Conservation (phyloP, 176 grass and related monocot genomes). For the Cenchrus purpureus region DNA sequence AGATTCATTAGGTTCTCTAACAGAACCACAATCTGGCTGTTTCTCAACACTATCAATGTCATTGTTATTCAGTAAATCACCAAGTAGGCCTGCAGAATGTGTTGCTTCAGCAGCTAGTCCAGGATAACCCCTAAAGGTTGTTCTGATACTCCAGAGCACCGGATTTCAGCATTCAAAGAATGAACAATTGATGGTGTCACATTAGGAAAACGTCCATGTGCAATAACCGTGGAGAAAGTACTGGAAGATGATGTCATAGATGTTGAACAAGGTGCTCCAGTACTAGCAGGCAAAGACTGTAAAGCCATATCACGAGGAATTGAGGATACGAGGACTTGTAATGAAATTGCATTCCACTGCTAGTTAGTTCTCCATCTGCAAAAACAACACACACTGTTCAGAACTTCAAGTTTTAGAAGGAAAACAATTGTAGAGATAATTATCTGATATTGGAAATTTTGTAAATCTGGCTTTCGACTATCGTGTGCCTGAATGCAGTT, state of each 20-base stretch:
- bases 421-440: background rate
- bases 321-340: background rate
- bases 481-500: background rate
- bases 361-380: conserved; percentile 1
- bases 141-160: conserved; percentile 7
- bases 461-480: background rate
- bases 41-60: background rate
- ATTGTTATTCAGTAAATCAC: background rate
- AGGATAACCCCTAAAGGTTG: background rate
- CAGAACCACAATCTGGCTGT: background rate
- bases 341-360: background rate
- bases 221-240: background rate
- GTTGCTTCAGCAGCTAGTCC: background rate
- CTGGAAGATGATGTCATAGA: background rate
- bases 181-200: background rate
- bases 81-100: background rate
- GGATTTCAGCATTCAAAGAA: conserved; percentile 19
- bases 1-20: background rate
- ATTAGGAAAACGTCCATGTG: background rate
- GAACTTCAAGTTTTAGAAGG: background rate
- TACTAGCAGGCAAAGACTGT: background rate
- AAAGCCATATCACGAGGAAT: background rate
- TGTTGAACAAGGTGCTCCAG: conserved; percentile 8
- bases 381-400: background rate
- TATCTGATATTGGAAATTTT: background rate